Percentiles rank a stretch among this genome's conserved stretches.
These are phyloP conservation scores for Collybiopsis luxurians DNA, from an alignment of 768 basidiomycete genomes.

Conservation along the genomic window DNA sequence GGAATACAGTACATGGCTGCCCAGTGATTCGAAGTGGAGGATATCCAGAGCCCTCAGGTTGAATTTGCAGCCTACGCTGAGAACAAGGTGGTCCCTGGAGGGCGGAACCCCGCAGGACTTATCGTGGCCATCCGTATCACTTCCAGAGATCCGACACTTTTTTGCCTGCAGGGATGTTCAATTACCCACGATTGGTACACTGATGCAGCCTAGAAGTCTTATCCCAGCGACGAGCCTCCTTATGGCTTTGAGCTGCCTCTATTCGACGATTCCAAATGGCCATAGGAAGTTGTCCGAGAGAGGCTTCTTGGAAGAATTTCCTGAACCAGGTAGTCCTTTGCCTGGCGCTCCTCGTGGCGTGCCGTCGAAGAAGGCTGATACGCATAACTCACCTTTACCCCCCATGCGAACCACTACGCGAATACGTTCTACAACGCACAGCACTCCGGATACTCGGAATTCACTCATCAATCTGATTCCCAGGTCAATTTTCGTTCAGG, in stretches of 20 bases:
- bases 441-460: not conserved
- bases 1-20: conserved; percentile 1
- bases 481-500: not conserved
- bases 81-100: not conserved
- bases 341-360: conserved; percentile 1
- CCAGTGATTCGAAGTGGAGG: not conserved
- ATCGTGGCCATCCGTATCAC: conserved; percentile 7
- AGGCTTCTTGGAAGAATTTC: not conserved
- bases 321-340: conserved; percentile 3
- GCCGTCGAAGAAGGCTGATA: not conserved
- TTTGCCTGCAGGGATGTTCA: conserved; percentile 4
- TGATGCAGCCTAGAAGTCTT: conserved; percentile 4
- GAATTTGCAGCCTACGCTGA: conserved; percentile 5
- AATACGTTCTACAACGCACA: not conserved
- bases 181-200: not conserved
- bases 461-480: not conserved
- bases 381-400: not conserved
- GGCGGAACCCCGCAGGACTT: conserved; percentile 9
- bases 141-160: not conserved
- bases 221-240: not conserved
- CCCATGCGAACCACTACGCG: not conserved
- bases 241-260: conserved; percentile 7
- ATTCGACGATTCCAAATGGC: conserved; percentile 9
- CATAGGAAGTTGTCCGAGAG: not conserved
- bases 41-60: not conserved